Percentiles rank a stretch among this genome's conserved stretches.
Evolutionary conservation across 164 flowering plant genomes (phyloP).

Genomic region (Vitis rupestris): DNA sequence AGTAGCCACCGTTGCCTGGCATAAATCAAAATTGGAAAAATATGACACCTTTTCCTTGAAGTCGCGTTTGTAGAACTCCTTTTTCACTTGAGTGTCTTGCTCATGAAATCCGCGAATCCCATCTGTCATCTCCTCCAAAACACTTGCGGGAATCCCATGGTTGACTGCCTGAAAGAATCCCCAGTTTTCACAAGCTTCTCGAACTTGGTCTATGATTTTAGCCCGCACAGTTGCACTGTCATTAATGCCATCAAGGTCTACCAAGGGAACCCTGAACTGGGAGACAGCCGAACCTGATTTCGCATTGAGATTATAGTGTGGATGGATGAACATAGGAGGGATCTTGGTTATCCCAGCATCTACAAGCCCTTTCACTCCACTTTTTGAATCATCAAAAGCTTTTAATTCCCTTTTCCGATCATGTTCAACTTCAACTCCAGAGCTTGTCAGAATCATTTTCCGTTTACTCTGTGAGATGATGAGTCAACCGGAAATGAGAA

Average conservation of each 20-base stretch:
- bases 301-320: not conserved
- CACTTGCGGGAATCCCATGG: slow-evolving; percentile 33
- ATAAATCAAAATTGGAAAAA: slow-evolving; percentile 29
- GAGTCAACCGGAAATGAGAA: no score
- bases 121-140: slow-evolving; percentile 30
- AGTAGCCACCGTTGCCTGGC: slow-evolving; percentile 11
- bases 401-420: slow-evolving; percentile 27
- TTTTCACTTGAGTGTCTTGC: slow-evolving; percentile 31
- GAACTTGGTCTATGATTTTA: slow-evolving; percentile 23
- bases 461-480: no score
- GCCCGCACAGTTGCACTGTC: slow-evolving; percentile 6
- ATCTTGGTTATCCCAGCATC: slow-evolving; percentile 27
- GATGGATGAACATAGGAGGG: no score
- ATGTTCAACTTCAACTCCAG: not conserved
- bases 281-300: not conserved
- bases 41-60: slow-evolving; percentile 9
- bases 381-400: slow-evolving; percentile 48
- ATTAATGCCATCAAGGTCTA: slow-evolving; percentile 24
- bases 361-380: slow-evolving; percentile 49
- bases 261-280: slow-evolving; percentile 21
- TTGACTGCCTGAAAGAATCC: slow-evolving; percentile 49
- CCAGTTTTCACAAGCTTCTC: slow-evolving; percentile 30
- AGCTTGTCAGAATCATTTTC: no score
- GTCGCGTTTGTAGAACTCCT: slow-evolving; percentile 29
- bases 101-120: slow-evolving; percentile 33